Conservation (phyloP, 108 stramenopile species). For the Cyclotella kingstonii region DNA sequence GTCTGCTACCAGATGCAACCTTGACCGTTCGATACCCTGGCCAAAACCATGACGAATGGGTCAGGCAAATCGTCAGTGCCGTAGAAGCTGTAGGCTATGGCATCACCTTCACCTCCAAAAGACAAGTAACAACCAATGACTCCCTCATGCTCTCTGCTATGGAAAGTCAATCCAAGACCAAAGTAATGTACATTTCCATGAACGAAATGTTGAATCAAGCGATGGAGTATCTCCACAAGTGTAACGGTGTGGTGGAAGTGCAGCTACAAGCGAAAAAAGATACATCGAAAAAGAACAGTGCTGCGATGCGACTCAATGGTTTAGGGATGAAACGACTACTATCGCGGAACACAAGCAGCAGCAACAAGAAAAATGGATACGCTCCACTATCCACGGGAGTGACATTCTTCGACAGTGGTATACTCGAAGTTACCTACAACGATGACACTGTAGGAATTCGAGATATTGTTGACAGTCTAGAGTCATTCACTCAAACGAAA, state of each 20-base stretch:
- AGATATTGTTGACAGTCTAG: conserved; percentile 34
- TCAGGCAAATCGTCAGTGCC: conserved; percentile 12
- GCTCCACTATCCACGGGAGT: conserved; percentile 6
- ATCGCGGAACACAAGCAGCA: not conserved
- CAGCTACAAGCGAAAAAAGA: not conserved
- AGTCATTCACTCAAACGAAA: conserved; percentile 4
- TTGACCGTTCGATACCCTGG: conserved; percentile 16
- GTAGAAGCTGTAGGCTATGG: conserved; percentile 47
- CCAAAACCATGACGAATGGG: not conserved
- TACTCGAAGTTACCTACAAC: conserved; percentile 40
- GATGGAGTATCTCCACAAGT: conserved; percentile 10
- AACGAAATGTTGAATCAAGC: conserved; percentile 8
- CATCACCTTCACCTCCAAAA: conserved; percentile 24
- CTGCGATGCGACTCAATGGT: not conserved
- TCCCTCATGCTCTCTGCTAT: not conserved
- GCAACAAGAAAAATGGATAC: conserved; percentile 5
- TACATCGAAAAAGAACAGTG: not conserved
- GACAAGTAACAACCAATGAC: conserved; percentile 8
- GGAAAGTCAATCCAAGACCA: conserved; percentile 3
- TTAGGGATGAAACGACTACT: not conserved
- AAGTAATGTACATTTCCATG: conserved; percentile 28
- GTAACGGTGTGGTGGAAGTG: conserved; percentile 26
- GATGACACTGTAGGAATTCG: conserved; percentile 31
- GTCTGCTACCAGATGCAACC: conserved; percentile 46
- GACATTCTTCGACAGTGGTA: conserved; percentile 9